Evolutionary conservation across 2,329 filamentous ascomycete genomes (phyloP).

Genomic region (Stemphylium lycopersici): DNA sequence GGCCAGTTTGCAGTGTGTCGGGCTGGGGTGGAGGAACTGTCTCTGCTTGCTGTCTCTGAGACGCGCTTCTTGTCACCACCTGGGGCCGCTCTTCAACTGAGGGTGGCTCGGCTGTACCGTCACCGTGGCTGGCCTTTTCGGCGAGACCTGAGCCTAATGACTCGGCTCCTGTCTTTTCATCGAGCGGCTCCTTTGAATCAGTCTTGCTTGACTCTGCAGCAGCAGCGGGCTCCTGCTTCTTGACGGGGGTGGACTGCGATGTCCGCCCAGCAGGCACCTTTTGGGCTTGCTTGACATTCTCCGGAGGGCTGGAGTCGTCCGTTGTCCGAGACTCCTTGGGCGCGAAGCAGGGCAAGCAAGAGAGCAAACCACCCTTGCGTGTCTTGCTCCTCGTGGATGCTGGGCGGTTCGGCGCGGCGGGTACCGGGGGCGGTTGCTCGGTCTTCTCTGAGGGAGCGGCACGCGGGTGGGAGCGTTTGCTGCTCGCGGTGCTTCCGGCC

Average conservation of each 20-base stretch:
- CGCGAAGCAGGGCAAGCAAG: slow-evolving; percentile 71
- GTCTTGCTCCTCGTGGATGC: slow-evolving; percentile 47
- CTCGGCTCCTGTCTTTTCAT: slow-evolving; percentile 50
- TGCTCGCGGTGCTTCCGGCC: slow-evolving; percentile 55
- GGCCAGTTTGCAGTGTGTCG: slow-evolving; percentile 39
- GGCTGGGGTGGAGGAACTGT: slow-evolving; percentile 42
- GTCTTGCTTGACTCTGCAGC: slow-evolving; percentile 52
- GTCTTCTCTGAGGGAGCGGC: slow-evolving; percentile 50
- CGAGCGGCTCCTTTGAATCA: slow-evolving; percentile 53
- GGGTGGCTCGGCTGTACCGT: slow-evolving; percentile 30
- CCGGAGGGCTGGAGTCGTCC: slow-evolving; percentile 52
- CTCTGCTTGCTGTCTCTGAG: slow-evolving; percentile 41
- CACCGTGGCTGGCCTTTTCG: slow-evolving; percentile 32
- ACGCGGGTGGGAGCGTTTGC: slow-evolving; percentile 52
- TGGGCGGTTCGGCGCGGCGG: slow-evolving; percentile 37
- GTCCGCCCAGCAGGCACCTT: slow-evolving; percentile 47
- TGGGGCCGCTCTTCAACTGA: slow-evolving; percentile 32
- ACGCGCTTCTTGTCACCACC: slow-evolving; percentile 41
- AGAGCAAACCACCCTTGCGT: slow-evolving; percentile 50
- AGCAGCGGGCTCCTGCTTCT: slow-evolving; percentile 55
- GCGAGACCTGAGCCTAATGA: slow-evolving; percentile 26
- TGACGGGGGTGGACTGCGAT: slow-evolving; percentile 58
- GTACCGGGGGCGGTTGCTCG: slow-evolving; percentile 40
- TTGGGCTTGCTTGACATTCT: slow-evolving; percentile 52
- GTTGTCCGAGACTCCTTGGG: slow-evolving; percentile 62